phyloP scores from a whole-genome alignment of 106 monocot genomes.

The Apostasia ramifera region DNA sequence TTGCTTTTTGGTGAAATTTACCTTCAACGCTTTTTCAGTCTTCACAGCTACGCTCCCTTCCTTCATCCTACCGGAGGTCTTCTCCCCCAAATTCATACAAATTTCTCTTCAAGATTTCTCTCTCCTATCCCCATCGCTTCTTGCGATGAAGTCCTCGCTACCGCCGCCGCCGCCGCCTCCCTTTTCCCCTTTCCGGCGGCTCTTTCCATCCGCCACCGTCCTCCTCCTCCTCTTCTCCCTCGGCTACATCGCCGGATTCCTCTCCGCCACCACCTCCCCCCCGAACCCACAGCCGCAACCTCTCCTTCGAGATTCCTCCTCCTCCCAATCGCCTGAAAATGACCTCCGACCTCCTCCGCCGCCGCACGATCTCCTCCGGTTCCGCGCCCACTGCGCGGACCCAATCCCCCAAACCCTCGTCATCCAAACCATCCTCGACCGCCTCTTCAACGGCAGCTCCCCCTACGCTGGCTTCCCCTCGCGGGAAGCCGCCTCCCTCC shows the following conservation, averaged over 20 bases:
- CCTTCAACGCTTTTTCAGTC: neutral
- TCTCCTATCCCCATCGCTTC: neutral
- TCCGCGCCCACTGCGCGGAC: slow-evolving; percentile 4
- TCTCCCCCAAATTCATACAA: neutral
- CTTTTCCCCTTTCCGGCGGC: neutral
- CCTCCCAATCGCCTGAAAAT: neutral
- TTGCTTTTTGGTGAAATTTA: too few species aligned
- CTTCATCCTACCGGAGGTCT: neutral
- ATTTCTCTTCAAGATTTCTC: neutral
- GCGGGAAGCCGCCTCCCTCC: neutral
- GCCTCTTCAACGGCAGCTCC: slow-evolving; percentile 12
- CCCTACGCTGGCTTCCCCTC: slow-evolving; percentile 8
- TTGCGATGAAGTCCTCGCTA: neutral
- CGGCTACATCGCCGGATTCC: neutral
- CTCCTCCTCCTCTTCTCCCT: slow-evolving; percentile 1
- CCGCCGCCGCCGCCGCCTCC: neutral
- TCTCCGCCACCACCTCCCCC: slow-evolving; percentile 3
- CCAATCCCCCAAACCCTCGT: neutral
- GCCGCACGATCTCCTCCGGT: neutral
- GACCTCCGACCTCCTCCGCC: neutral
- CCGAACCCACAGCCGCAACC: neutral
- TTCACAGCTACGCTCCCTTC: neutral
- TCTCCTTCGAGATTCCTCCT: neutral
- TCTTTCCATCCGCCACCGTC: neutral
- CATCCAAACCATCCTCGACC: neutral